These are phyloP conservation scores for Dryas octopetala DNA, from an alignment of 306 rosid genomes.

Conservation along the genomic window DNA sequence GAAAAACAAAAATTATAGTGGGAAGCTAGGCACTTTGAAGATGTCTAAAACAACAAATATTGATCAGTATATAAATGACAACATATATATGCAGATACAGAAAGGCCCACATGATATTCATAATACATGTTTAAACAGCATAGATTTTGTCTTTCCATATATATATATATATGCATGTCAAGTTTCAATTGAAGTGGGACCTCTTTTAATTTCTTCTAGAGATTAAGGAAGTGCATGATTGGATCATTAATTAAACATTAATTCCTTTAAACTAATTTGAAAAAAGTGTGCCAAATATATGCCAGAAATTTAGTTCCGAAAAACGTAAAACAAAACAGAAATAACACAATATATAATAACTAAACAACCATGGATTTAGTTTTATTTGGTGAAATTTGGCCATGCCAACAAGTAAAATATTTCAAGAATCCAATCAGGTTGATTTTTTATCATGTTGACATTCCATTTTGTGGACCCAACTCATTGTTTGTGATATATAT, in stretches of 20 bases:
- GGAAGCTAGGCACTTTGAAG: conserved; percentile 1
- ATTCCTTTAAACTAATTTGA: not conserved
- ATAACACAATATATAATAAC: not conserved
- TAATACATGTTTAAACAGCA: not conserved
- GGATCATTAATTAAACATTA: not conserved
- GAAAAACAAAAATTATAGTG: not conserved
- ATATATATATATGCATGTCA: too few species aligned
- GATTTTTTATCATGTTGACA: not conserved
- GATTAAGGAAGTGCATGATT: not conserved
- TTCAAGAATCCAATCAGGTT: not conserved
- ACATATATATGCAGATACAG: not conserved
- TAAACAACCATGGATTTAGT: not conserved
- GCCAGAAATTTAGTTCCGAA: not conserved
- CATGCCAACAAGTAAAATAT: not conserved
- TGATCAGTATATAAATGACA: not conserved
- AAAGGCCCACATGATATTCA: not conserved
- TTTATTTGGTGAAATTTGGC: conserved; percentile 1
- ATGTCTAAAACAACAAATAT: not conserved
- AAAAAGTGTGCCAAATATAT: not conserved
- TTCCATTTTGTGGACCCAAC: not conserved
- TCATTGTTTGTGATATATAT: conserved; percentile 1
- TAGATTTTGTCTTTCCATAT: not conserved
- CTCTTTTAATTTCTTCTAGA: too few species aligned
- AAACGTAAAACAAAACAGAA: not conserved
- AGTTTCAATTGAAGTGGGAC: too few species aligned